Base-by-base conservation (phyloP, 768 basidiomycete genomes). In the Psilocybe cubensis region DNA sequence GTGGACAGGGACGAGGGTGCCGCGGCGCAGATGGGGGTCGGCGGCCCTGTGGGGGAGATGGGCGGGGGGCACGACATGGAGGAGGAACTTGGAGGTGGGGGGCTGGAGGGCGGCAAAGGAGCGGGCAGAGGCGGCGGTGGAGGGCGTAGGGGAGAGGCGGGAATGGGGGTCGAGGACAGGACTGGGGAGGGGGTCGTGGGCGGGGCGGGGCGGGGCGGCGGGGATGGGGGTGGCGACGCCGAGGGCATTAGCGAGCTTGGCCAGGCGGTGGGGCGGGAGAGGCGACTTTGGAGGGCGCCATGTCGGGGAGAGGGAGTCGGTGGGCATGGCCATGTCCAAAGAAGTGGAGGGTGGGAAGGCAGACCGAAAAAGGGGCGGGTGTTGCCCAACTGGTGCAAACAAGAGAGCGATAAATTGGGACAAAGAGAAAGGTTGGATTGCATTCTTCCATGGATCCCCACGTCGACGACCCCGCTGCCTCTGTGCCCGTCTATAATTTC, bases 1-100 rank as follows among this genome's bases (percentile, higher is more conserved):
- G 68, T 95, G 85, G 0, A 98, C 79, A 0, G 95, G 89, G 3
- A 98, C 83, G 11, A 98, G 79, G n/a, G 86, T 87, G 7, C 96
- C 96, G 24, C 96, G 84, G 12, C 84, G 83, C 67, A 92, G 92
- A 48, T 90, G 88, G 17, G 77, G 75, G 49, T 77, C 66, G 61
- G 80, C 74, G 50, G 81, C 77, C 42, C 88, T 84, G 61, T 89
- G 89, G 49, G 87, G 87, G 9, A 96, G 80, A 59, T 86, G 79
- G 2, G 73, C 54, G 0, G 94, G 94, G 0, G 94, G 94, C 33
- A 96, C 80, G 62, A 96, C 86, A 68, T 96, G 93, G 27, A 96
- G 79, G 33, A 96, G 77, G 66, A 83, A 93, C 62, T 81, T 88
- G 50, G 88, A 89, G 3, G 83, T 79, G 2, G 76, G 64, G 10